These are phyloP conservation scores for Beauveria brongniartii DNA, from an alignment of 2,329 filamentous ascomycete genomes.

Conservation along the genomic window DNA sequence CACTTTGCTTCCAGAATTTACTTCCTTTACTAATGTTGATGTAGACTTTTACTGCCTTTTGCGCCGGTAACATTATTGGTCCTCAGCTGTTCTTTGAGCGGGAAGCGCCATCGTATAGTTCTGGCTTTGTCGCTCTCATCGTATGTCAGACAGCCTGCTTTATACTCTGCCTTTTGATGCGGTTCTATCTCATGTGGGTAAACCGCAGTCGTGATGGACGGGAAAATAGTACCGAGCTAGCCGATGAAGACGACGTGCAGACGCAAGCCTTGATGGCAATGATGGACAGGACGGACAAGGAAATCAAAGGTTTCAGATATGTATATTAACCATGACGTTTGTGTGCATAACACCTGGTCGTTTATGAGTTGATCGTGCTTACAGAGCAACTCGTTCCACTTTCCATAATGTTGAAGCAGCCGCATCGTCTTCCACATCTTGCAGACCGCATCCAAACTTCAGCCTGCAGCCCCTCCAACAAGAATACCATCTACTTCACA, in stretches of 20 bases:
- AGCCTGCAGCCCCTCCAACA: too few species aligned
- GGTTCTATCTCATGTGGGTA: constrained; percentile 40
- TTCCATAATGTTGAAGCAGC: not conserved
- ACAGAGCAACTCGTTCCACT: not conserved
- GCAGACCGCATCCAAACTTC: too few species aligned
- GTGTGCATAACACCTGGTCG: too few species aligned
- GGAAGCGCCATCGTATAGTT: constrained; percentile 52
- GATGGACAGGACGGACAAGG: constrained; percentile 44
- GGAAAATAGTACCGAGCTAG: not conserved
- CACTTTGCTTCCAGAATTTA: not conserved
- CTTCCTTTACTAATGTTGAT: not conserved
- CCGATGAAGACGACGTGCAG: not conserved
- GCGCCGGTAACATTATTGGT: constrained; percentile 51
- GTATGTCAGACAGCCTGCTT: constrained; percentile 49
- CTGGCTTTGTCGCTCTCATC: constrained; percentile 53
- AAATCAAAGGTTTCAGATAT: constrained; percentile 47
- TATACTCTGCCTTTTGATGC: constrained; percentile 31
- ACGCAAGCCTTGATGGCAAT: not conserved
- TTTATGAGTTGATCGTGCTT: not conserved
- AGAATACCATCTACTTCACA: too few species aligned
- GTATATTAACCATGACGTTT: constrained; percentile 24
- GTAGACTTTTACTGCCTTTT: constrained; percentile 25
- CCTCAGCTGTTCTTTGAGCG: constrained; percentile 50
- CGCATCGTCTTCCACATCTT: not conserved
- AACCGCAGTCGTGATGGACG: constrained; percentile 43